These are phyloP conservation scores for Cardamine resedifolia DNA, from an alignment of 345 rosid species.

Conservation along the genomic window DNA sequence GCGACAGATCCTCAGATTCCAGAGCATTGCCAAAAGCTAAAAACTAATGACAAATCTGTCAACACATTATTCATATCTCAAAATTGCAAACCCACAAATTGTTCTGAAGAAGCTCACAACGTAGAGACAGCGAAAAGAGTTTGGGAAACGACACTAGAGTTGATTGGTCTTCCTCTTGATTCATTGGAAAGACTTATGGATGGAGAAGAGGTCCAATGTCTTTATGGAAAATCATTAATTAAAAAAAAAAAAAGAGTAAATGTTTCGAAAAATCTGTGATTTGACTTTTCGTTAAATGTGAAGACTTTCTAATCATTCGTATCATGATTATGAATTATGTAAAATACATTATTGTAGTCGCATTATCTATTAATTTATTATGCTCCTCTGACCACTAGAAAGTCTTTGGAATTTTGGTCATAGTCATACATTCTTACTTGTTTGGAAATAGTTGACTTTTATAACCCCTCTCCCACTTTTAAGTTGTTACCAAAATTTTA, in stretches of 20 bases:
- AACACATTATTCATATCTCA: constrained; percentile 72
- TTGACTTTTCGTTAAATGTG: constrained; percentile 9
- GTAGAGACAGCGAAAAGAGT: constrained; percentile 51
- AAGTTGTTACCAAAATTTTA: no score
- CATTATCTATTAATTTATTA: constrained; percentile 2
- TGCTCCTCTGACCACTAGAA: neutral
- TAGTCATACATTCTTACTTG: constrained; percentile 22
- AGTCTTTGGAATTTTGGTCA: constrained; percentile 16
- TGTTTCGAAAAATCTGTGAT: neutral
- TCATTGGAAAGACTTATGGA: constrained; percentile 58
- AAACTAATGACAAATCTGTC: constrained; percentile 68
- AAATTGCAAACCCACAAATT: constrained; percentile 63
- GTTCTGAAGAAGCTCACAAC: constrained; percentile 82
- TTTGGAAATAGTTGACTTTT: constrained; percentile 1
- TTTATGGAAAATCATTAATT: constrained; percentile 22
- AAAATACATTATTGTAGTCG: neutral
- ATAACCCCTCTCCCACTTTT: neutral
- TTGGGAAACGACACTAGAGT: constrained; percentile 81
- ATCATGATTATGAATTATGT: neutral
- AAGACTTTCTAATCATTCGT: neutral
- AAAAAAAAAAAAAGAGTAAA: neutral
- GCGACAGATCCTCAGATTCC: constrained; percentile 80
- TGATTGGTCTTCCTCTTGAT: constrained; percentile 74
- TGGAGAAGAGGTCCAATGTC: constrained; percentile 58
- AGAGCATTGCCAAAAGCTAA: constrained; percentile 60